Conservation (phyloP, 129 eudicot species). For the Arctium lappa region DNA sequence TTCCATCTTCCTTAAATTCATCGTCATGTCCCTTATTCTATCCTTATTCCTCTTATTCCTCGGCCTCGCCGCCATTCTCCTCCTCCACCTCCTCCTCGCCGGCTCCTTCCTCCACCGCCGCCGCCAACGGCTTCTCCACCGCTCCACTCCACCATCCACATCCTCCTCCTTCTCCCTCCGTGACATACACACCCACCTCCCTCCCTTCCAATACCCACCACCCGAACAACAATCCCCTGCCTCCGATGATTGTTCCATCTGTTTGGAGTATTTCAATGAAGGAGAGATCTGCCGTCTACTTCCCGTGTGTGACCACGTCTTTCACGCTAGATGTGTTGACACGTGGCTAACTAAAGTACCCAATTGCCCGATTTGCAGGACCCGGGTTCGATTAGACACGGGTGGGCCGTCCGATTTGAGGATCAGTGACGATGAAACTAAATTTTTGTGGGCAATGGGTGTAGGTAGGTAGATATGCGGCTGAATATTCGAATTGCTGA, state of each 20-base stretch:
- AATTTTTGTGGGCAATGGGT: conserved; percentile 54
- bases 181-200: conserved; percentile 26
- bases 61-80: conserved; percentile 71
- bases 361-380: conserved; percentile 74
- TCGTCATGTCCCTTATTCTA: conserved; percentile 51
- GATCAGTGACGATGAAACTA: conserved; percentile 33
- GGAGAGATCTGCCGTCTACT: conserved; percentile 53
- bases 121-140: conserved; percentile 28
- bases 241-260: conserved; percentile 57
- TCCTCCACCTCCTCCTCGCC: conserved; percentile 73
- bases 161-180: conserved; percentile 21
- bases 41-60: conserved; percentile 77
- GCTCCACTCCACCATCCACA: conserved; percentile 14
- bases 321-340: conserved; percentile 64
- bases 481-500: neutral
- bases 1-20: conserved; percentile 56
- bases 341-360: conserved; percentile 54
- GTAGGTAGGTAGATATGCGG: conserved; percentile 22
- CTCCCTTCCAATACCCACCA: conserved; percentile 25
- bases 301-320: conserved; percentile 57
- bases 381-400: conserved; percentile 41
- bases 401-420: conserved; percentile 13
- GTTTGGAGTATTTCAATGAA: conserved; percentile 47
- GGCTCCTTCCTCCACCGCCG: conserved; percentile 58
- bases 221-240: neutral